Evolutionary conservation across 1,284 basidiomycete species (phyloP).

Genomic region (Sporisorium scitamineum): DNA sequence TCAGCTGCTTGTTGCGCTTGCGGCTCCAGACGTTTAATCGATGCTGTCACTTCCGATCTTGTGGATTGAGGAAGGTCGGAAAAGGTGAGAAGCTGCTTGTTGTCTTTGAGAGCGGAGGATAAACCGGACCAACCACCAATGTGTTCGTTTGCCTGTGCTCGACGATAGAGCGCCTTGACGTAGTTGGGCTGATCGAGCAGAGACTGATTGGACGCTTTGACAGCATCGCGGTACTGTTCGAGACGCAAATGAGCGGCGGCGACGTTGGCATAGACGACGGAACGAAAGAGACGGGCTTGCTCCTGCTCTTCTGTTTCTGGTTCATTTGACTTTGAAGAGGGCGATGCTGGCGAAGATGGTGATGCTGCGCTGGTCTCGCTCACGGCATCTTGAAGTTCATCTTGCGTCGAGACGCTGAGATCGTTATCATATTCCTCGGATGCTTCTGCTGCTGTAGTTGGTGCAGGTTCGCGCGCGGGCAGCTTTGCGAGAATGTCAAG

Average conservation of each 20-base stretch:
- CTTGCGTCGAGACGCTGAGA: neutral
- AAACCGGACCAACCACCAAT: constrained; percentile 85
- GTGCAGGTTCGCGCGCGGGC: constrained; percentile 22
- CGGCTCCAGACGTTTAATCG: constrained; percentile 71
- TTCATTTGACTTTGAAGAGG: neutral
- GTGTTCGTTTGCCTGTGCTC: constrained; percentile 84
- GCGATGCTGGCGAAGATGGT: neutral
- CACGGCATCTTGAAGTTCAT: neutral
- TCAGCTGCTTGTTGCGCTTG: constrained; percentile 82
- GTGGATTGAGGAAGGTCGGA: constrained; percentile 76
- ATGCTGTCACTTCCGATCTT: constrained; percentile 16
- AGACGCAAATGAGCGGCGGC: constrained; percentile 82
- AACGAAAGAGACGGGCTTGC: constrained; percentile 38
- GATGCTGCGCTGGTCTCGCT: neutral
- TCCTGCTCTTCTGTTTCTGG: constrained; percentile 36
- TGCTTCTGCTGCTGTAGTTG: neutral
- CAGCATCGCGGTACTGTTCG: constrained; percentile 74
- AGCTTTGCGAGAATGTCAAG: constrained; percentile 50
- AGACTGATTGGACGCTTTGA: constrained; percentile 80
- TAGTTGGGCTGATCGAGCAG: constrained; percentile 85
- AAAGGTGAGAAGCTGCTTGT: constrained; percentile 77
- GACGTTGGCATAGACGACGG: constrained; percentile 78
- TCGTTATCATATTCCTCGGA: neutral
- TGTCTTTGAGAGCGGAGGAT: constrained; percentile 80
- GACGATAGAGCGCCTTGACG: constrained; percentile 86